A percentile compares a stretch with the other conserved stretches of the same genome.
These are phyloP conservation scores for Trichoderma polysporum DNA, from an alignment of 2,329 filamentous ascomycete genomes.

Conservation along the genomic window DNA sequence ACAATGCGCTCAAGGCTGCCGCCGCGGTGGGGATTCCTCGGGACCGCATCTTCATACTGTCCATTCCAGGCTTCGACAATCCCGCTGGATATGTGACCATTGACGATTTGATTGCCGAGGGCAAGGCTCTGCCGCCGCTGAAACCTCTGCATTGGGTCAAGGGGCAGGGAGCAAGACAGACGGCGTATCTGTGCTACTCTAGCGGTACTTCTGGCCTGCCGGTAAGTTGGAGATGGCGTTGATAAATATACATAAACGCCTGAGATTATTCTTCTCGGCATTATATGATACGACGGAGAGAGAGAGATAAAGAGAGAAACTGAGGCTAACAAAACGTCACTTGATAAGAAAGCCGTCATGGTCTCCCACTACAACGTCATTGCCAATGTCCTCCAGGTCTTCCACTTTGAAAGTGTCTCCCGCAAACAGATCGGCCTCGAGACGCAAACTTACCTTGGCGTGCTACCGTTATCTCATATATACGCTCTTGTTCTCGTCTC, in stretches of 20 bases:
- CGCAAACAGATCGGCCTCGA: slow-evolving; percentile 39
- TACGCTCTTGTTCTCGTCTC: slow-evolving; percentile 73
- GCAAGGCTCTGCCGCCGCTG: slow-evolving; percentile 52
- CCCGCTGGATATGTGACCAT: slow-evolving; percentile 61
- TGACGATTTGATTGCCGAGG: slow-evolving; percentile 63
- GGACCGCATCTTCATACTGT: slow-evolving; percentile 66
- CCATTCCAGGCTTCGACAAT: slow-evolving; percentile 59
- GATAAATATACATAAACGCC: neutral
- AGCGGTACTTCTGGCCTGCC: slow-evolving; percentile 78
- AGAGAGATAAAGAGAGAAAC: slow-evolving; percentile 25
- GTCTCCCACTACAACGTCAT: slow-evolving; percentile 79
- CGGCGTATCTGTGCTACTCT: slow-evolving; percentile 76
- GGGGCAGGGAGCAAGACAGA: slow-evolving; percentile 66
- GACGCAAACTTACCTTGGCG: slow-evolving; percentile 56
- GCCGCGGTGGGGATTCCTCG: slow-evolving; percentile 61
- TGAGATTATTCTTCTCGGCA: neutral
- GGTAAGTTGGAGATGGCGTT: slow-evolving; percentile 43
- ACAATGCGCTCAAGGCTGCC: slow-evolving; percentile 64
- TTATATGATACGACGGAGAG: neutral
- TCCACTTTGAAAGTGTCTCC: slow-evolving; percentile 42
- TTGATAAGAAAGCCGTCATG: slow-evolving; percentile 72
- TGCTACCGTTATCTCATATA: slow-evolving; percentile 81
- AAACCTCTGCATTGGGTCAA: slow-evolving; percentile 58
- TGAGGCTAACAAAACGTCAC: slow-evolving; percentile 13
- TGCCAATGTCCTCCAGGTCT: slow-evolving; percentile 67